Base-by-base conservation (phyloP, 148 eudicot species). In the Talinum fruticosum region DNA sequence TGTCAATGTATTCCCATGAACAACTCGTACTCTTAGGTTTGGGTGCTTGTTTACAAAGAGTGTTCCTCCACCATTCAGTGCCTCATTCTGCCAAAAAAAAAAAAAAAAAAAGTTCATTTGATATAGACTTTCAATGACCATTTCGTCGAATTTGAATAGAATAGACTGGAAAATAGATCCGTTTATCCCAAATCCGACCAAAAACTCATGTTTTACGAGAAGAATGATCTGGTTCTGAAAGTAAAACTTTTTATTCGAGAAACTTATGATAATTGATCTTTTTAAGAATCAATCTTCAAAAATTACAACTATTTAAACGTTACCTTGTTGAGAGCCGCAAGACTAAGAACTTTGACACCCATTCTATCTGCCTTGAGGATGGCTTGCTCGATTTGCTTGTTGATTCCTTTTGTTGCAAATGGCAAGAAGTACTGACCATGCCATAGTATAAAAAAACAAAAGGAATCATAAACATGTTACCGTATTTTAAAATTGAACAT, bases 321-420 rank as follows among this genome's bases (percentile, higher is more conserved):
- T n/a, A 91, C 97, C 93, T 91, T 91, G 78, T 91, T 91, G 30
- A 91, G 85, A 59, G 97, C 97, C 6, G 97, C 97, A 33, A 91
- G 91, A 84, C 97, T 91, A 57, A 91, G 89, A 72, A 89, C 97
- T 81, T 91, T 88, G 29, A 91, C 86, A n/a, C 97, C 97, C 80
- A 89, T 77, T 77, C 62, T 84, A 74, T 91, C 87, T 13, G 97
- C 93, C 76, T 83, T 82, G 1, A 91, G 89, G 53, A 91, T 91
- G 28, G 97, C 97, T 16, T 88, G 85, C 80, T 91, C 93, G 10
- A 91, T 91, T 35, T 84, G 97, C 47, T 83, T 85, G 80, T 91
- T 91, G 76, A 91, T 91, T 37, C 97, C 97, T 69, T 87, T 81
- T 38, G 85, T 81, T 29, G 97, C 97, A 82, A 91, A 91, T 67